Evolutionary conservation across 2,329 filamentous ascomycete species (phyloP), one percentile per base, ranked within the genome.

Genomic region (Microdochium bolleyi): DNA sequence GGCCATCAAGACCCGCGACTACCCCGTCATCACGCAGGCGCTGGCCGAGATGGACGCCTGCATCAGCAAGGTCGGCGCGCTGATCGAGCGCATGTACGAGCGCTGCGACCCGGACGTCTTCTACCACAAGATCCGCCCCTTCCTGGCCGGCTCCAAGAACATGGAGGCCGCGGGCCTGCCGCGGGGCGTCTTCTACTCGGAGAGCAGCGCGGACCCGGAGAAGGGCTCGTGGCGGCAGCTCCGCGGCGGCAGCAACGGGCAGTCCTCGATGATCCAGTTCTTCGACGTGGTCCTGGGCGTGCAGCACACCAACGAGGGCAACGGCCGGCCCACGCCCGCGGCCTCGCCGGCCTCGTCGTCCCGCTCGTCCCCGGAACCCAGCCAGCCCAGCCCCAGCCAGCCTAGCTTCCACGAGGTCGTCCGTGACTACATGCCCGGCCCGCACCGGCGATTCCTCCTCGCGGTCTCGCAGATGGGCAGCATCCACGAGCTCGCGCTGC

Each of bases 181-280:
- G 0, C 80, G 83, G 13, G 92, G 92, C 0, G 84, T 97, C 5
- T 83, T 92, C 52, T 96, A 95, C 64, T 89, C 95, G 59, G 80
- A 88, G 53, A 87, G 84, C 1, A 75, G 82, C 2, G 22, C 41
- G 21, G 41, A 46, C 41, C 41, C 41, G 41, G 85, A 83, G 1
- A 73, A 74, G 14, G 80, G 84, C 0, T 72, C 79, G 34, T 95
- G 90, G 77, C 77, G 84, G 19, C 85, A 92, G 60, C 87, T 88
- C 54, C 82, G 88, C n/a, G 92, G 92, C 19, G 92, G 92, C 3
- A 95, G 89, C 67, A 96, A 96, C 62, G 92, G 92, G 0, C 92
- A 97, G 68, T 92, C 88, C 67, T 95, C 89, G 1, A 75, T 96
- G 44, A 91, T 97, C 54, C 91, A 96, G 62, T 94, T 96, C 72